Conservation (phyloP, 2,329 filamentous ascomycete genomes). For the Phialemoniopsis sp. region DNA sequence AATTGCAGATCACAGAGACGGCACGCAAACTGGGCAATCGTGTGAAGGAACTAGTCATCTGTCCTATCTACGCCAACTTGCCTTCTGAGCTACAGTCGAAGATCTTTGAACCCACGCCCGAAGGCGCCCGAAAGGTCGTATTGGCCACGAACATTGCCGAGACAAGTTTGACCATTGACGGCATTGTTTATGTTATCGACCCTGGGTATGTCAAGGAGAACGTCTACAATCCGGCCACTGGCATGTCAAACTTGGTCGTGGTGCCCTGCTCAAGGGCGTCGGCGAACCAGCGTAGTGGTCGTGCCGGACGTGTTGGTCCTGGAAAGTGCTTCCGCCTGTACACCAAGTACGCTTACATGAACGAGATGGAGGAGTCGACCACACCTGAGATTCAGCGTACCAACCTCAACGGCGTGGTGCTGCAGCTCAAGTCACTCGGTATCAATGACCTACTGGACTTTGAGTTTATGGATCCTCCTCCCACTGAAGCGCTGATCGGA, state of each 20-base stretch:
- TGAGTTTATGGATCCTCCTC: conserved; percentile 92
- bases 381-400: conserved; percentile 91
- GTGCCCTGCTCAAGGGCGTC: conserved; percentile 89
- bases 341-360: conserved; percentile 90
- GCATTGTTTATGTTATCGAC: conserved; percentile 94
- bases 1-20: conserved; percentile 80
- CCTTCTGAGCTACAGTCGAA: conserved; percentile 87
- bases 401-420: conserved; percentile 78
- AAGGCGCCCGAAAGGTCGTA: conserved; percentile 82
- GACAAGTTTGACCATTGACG: conserved; percentile 91
- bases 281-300: conserved; percentile 87
- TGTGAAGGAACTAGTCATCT: conserved; percentile 82
- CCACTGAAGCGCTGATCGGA: conserved; percentile 82
- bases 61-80: conserved; percentile 91
- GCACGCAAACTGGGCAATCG: conserved; percentile 80
- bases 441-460: conserved; percentile 93
- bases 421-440: conserved; percentile 83
- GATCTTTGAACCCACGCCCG: conserved; percentile 91
- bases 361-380: conserved; percentile 88
- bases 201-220: conserved; percentile 95
- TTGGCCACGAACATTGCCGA: conserved; percentile 97
- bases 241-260: conserved; percentile 88
- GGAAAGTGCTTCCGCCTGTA: conserved; percentile 94
- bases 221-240: conserved; percentile 83
- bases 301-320: conserved; percentile 86